Evolutionary conservation across 257 asterid species (phyloP), one percentile per base, ranked within the genome.

Genomic region (Scutellaria galericulata): DNA sequence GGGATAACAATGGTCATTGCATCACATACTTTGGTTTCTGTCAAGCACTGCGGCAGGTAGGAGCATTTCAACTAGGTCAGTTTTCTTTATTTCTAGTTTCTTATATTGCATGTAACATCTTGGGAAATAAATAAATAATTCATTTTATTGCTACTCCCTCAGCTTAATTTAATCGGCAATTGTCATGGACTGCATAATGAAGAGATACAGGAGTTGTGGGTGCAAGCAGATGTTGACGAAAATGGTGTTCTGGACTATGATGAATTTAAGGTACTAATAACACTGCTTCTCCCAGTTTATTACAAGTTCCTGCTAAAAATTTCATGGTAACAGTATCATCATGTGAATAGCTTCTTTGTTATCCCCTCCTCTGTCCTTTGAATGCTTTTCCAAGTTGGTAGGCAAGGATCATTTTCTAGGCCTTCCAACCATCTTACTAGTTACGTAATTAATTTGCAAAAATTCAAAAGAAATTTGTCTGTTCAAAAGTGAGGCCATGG

Each of bases 111-210:
- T 5, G 37, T 0, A 22, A 12, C 5, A 15, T 67, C 45, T 52
- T n/a, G 46, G 40, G 55, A 55, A 81, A 47, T 4, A 35, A 46
- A 35, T 58, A 27, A n/a, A 51, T 7, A 61, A 62, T 13, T 4
- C 57, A 10, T 72, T 5, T 52, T 42, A 12, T 63, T 52, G 10
- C 48, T 60, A 24, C 76, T 68, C 69, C 10, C 64, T 50, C 97
- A 91, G 97, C 96, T 94, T 57, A 89, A 85, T 74, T 81, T 95
- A 82, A 86, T 84, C 14, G 97, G 99, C 78, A 90, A 93, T 66
- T 71, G 88, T 64, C 78, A 89, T 66, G 99, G 99, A 69, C 77
- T 95, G 83, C 86, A 92, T 35, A 76, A 47, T 22, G 93, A 92
- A 40, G 99, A 95, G 85, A 79, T 89, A 41, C 83, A 80, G 14